phyloP scores from a whole-genome alignment of 768 basidiomycete genomes.

The Neoboletus brunneissimus region DNA sequence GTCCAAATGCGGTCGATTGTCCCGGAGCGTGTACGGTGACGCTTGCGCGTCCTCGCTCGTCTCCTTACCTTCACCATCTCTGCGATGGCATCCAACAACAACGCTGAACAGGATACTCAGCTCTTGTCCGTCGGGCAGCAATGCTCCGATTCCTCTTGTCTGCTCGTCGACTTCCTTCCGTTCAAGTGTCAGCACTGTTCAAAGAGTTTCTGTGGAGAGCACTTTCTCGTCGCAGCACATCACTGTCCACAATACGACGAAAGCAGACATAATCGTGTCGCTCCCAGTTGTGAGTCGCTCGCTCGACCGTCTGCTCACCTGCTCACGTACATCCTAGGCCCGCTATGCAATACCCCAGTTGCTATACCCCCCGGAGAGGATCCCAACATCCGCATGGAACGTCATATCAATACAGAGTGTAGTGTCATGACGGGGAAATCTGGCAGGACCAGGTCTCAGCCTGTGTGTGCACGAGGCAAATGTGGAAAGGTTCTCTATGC shows the following conservation, averaged over 20 bases:
- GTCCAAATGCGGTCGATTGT: not conserved
- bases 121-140: constrained; percentile 68
- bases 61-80: not conserved
- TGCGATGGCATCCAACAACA: constrained; percentile 11
- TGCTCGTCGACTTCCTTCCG: constrained; percentile 78
- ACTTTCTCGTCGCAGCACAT: constrained; percentile 70
- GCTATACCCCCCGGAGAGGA: constrained; percentile 76
- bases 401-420: constrained; percentile 65
- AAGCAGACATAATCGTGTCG: constrained; percentile 66
- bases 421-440: constrained; percentile 65
- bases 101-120: constrained; percentile 45
- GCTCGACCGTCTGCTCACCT: not conserved
- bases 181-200: constrained; percentile 84
- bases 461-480: constrained; percentile 55
- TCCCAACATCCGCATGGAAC: constrained; percentile 79
- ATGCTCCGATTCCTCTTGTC: constrained; percentile 65
- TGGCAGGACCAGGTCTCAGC: constrained; percentile 45
- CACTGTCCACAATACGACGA: constrained; percentile 70
- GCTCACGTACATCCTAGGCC: constrained; percentile 44
- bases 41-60: constrained; percentile 27
- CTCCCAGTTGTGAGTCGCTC: constrained; percentile 61
- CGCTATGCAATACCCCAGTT: constrained; percentile 73
- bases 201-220: constrained; percentile 70
- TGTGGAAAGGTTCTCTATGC: constrained; percentile 75
- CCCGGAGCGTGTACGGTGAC: not conserved